Conservation (phyloP, 2,329 filamentous ascomycete genomes). For the Alternaria triticina region DNA sequence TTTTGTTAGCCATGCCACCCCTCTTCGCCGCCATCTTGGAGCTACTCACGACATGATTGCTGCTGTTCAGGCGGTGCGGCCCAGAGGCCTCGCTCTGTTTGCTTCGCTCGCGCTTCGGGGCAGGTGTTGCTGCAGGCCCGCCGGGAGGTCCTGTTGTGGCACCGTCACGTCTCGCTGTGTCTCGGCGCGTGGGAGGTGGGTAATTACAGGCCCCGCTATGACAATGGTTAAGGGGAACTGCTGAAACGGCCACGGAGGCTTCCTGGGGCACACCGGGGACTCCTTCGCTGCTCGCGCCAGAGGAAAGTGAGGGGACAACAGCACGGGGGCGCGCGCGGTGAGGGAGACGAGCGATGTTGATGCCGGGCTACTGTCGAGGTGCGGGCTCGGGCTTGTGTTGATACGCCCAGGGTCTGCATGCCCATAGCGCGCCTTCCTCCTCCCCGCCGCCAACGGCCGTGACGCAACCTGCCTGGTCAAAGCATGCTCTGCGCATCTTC, state of each 20-base stretch:
- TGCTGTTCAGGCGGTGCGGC: constrained; percentile 39
- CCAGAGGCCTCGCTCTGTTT: constrained; percentile 42
- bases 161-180: constrained; percentile 34
- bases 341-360: constrained; percentile 10
- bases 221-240: constrained; percentile 40
- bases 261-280: constrained; percentile 2
- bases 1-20: constrained; percentile 49
- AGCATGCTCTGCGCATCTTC: neutral
- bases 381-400: constrained; percentile 24
- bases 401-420: constrained; percentile 21
- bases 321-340: neutral
- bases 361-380: constrained; percentile 19
- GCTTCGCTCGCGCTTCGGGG: constrained; percentile 24
- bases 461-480: constrained; percentile 13
- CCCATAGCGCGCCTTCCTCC: constrained; percentile 31
- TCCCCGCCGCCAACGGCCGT: constrained; percentile 21
- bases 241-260: constrained; percentile 13
- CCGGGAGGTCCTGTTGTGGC: constrained; percentile 37
- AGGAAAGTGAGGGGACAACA: neutral
- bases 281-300: constrained; percentile 4
- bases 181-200: constrained; percentile 36
- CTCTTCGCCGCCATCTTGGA: constrained; percentile 2
- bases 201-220: constrained; percentile 39
- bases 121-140: constrained; percentile 31
- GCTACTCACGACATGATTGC: constrained; percentile 50